These are phyloP conservation scores for Pyrus hybrid DNA, from an alignment of 331 rosid genomes.

Conservation along the genomic window DNA sequence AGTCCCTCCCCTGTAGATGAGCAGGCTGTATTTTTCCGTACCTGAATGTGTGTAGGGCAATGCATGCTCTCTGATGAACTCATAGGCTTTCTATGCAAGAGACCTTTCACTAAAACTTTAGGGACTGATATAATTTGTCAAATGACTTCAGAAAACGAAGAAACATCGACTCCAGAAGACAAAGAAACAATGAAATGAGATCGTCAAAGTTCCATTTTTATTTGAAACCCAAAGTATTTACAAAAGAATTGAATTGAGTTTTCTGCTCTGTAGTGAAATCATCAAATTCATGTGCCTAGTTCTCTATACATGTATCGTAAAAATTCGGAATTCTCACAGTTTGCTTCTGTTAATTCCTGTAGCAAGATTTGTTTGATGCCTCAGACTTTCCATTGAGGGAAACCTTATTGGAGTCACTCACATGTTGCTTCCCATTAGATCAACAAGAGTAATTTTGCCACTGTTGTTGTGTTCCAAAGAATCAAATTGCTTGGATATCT, in stretches of 20 bases:
- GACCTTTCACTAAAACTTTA: not conserved
- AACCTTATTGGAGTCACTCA: not conserved
- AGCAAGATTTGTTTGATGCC: not conserved
- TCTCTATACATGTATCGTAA: not conserved
- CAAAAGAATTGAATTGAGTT: not conserved
- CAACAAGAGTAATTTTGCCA: constrained; percentile 61
- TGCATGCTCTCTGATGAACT: not conserved
- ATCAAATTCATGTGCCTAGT: not conserved
- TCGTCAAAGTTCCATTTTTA: not conserved
- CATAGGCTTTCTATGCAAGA: not conserved
- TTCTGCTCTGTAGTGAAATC: not conserved
- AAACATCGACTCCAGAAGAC: not conserved
- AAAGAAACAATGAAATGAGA: not conserved
- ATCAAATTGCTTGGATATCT: constrained; percentile 56
- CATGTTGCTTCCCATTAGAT: constrained; percentile 32
- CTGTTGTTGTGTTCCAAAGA: constrained; percentile 30
- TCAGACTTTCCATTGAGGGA: not conserved
- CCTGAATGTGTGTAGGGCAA: not conserved
- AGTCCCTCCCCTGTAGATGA: not conserved
- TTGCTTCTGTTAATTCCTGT: not conserved
- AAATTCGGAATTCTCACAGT: not conserved
- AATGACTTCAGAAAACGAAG: not conserved
- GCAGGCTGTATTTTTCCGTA: not conserved
- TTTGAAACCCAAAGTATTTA: not conserved
- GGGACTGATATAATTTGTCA: not conserved